Evolutionary conservation across 2,329 filamentous ascomycete species (phyloP), one percentile per base, ranked within the genome.

Genomic region (Rutstroemia sp.): DNA sequence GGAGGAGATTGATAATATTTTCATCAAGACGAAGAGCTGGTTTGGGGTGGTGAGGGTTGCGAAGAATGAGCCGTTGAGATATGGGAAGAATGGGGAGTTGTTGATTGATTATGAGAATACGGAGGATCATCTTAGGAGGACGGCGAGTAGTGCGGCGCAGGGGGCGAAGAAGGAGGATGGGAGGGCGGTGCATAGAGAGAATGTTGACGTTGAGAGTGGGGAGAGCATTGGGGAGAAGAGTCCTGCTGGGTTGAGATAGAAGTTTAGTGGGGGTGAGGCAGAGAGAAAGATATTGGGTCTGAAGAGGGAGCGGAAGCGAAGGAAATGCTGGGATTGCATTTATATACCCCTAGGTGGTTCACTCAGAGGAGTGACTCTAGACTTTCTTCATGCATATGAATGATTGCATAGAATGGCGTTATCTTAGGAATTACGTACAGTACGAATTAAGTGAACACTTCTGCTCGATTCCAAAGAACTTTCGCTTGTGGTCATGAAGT

Each of bases 1-100:
- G 54, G 54, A 56, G 39, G 54, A 56, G 17, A 56, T 56, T 5
- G 48, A 56, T 46, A 30, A 19, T 16, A 51, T 56, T 19, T 56
- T 51, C 9, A 17, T 39, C 8, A 34, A 47, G 3, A 40, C 40
- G 1, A 47, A 34, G 5, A 10, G 46, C 36, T 51, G 47, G 46
- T 51, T 51, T 38, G 6, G n/a, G 9, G 47, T 34, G n/a, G 53
- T 55, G 8, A n/a, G 16, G 5, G 38, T 50, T 16, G 53, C 53
- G 5, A 45, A 45, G 19, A 27, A 51, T 16, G 9, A 51, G 16
- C 16, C 39, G 17, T n/a, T 45, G 3, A 44, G 39, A 36, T 55
- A 51, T 45, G 53, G 53, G 16, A 44, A 25, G 2, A 10, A 45
- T 42, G 53, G 53, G 14, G 48, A 55, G 27, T 25, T 55, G 9